phyloP scores from a whole-genome alignment of 805 yeast species.

The Kluyveromyces starmeri region DNA sequence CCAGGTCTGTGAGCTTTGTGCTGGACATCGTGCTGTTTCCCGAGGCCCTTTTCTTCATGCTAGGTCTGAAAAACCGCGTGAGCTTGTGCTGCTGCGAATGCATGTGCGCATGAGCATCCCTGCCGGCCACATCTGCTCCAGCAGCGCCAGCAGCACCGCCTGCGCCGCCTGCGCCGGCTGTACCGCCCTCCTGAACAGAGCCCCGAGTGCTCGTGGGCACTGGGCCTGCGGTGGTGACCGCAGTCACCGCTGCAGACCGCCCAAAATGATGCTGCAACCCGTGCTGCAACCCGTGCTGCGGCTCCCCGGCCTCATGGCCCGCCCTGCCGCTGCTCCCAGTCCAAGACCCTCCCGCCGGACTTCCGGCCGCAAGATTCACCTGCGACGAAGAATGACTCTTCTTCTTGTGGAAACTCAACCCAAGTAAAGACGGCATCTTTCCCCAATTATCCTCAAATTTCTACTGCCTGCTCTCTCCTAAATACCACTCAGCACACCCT shows the following conservation, averaged over 20 bases:
- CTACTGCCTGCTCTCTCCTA: no score
- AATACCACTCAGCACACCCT: no score
- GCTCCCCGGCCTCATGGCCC: neutral
- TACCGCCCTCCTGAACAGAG: neutral
- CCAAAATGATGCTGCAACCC: neutral
- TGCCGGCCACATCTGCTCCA: neutral
- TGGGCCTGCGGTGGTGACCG: neutral
- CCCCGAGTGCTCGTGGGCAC: neutral
- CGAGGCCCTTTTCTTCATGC: slow-evolving; percentile 18
- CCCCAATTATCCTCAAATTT: no score
- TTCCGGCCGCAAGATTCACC: neutral
- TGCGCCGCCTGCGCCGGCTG: neutral
- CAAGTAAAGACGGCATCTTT: slow-evolving; percentile 3
- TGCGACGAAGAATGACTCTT: neutral
- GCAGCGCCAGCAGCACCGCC: neutral
- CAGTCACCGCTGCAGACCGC: neutral
- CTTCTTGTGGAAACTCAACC: slow-evolving; percentile 3
- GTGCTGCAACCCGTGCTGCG: neutral
- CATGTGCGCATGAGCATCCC: neutral
- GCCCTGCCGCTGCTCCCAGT: neutral
- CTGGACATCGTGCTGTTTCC: slow-evolving; percentile 4
- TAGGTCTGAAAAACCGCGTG: slow-evolving; percentile 62
- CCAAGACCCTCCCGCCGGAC: neutral
- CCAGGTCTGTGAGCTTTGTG: slow-evolving; percentile 8
- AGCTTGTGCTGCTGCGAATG: slow-evolving; percentile 19